Base-by-base conservation (phyloP, 306 rosid species). In the Lathyrus sativus region DNA sequence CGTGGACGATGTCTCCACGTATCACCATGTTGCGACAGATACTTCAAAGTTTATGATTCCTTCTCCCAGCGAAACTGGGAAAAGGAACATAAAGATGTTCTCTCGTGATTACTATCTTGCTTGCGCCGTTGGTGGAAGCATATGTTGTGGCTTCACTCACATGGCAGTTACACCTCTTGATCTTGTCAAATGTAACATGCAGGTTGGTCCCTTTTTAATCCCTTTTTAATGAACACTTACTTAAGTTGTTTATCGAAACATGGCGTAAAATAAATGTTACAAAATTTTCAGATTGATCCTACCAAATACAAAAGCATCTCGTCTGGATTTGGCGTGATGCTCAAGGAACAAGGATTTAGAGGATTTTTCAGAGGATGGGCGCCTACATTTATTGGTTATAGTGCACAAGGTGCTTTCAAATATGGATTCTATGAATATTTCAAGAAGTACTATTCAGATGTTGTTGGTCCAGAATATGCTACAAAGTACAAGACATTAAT, bases 341-440 rank as follows among this genome's bases (percentile, higher is more conserved):
- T 86, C 0, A 93, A 79, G 88, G 98, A 93, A 78, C 98, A 93
- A 65, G 98, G 98, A 7, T 6, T 73, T 2, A 85, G 73, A 75
- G 96, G 98, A 8, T 84, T 93, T 61, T 90, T 79, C 77, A 68
- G 90, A 73, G 98, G 98, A 22, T 90, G 98, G 98, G 97, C 79
- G 38, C 98, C 98, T 9, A 93, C 98, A 44, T 74, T 85, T 55
- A 71, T 90, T 5, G 98, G 98, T 67, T 90, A 93, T 73, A 85
- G 96, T 68, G 98, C 96, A 55, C 98, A 93, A 70, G 96, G 98
- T 79, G 98, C 97, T 58, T 88, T 93, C 88, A 93, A 93, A 85
- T 90, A 77, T 73, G 98, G 98, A 18, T 76, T 90, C 51, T 93
- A 93, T 50, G 98, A 93, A 66, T 87, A 49, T 65, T 90, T 90